Conservation (phyloP, 176 grass and related monocot genomes). For the Bromus sterilis region DNA sequence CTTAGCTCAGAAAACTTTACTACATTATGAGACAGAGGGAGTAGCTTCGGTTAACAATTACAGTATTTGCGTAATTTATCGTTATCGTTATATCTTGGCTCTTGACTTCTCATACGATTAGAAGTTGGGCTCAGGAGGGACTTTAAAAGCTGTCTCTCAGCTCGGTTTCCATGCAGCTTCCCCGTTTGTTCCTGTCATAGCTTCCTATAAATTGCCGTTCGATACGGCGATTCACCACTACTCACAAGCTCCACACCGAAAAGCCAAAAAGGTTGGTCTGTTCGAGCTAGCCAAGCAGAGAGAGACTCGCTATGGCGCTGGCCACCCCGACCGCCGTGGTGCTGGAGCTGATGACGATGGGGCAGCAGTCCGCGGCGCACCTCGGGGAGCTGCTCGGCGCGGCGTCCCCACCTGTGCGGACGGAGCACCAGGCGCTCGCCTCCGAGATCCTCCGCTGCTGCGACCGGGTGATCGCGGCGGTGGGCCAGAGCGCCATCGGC, state of each 20-base stretch:
- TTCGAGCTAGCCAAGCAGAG: background rate
- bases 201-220: background rate
- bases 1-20: too few species aligned
- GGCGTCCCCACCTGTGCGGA: background rate
- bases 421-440: slow-evolving; percentile 25
- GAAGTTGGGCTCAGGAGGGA: too few species aligned
- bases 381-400: slow-evolving; percentile 25
- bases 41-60: background rate
- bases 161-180: background rate
- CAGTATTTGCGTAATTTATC: background rate
- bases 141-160: background rate
- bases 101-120: background rate
- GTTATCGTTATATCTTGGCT: background rate
- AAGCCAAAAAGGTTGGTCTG: background rate
- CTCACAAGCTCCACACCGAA: background rate
- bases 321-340: slow-evolving; percentile 17
- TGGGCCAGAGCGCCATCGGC: background rate
- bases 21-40: too few species aligned
- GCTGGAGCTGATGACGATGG: slow-evolving; percentile 45
- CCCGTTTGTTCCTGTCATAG: background rate
- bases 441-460: slow-evolving; percentile 41
- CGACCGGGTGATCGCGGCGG: slow-evolving; percentile 28
- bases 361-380: slow-evolving; percentile 27
- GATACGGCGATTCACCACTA: background rate
- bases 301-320: slow-evolving; percentile 8